phyloP scores from a whole-genome alignment of 2,329 filamentous ascomycete species.

The Coniochaeta sp. region DNA sequence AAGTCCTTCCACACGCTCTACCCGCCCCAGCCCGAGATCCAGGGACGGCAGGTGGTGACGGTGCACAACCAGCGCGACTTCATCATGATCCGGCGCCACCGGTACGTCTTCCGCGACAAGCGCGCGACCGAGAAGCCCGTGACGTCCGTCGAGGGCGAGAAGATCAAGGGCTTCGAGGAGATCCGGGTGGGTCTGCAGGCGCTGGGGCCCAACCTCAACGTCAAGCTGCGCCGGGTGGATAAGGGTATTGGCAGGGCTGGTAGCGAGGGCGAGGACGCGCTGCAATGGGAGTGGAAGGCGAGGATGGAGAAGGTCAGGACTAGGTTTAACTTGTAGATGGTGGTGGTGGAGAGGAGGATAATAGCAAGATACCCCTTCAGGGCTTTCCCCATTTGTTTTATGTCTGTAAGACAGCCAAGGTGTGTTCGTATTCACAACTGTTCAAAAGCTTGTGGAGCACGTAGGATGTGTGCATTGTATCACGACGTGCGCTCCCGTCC shows the following conservation, averaged over 20 bases:
- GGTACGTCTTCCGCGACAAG: slow-evolving; percentile 91
- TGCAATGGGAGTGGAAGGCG: slow-evolving; percentile 96
- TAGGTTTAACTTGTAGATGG: slow-evolving; percentile 73
- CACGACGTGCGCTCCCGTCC: neutral
- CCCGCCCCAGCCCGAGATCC: slow-evolving; percentile 74
- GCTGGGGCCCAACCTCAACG: slow-evolving; percentile 33
- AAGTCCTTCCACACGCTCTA: slow-evolving; percentile 76
- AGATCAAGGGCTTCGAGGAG: slow-evolving; percentile 76
- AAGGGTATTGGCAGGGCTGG: slow-evolving; percentile 71
- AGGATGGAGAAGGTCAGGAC: slow-evolving; percentile 92
- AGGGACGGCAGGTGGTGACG: slow-evolving; percentile 84
- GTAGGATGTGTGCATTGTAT: neutral
- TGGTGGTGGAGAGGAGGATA: slow-evolving; percentile 40
- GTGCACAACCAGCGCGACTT: slow-evolving; percentile 94
- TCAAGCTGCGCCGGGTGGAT: slow-evolving; percentile 87
- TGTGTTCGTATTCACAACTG: too few species aligned
- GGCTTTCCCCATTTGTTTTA: neutral
- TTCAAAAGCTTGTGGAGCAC: too few species aligned
- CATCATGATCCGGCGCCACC: slow-evolving; percentile 84
- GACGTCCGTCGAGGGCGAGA: slow-evolving; percentile 71
- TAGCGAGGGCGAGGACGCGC: slow-evolving; percentile 63
- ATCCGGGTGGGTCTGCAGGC: slow-evolving; percentile 81
- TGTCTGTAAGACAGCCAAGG: too few species aligned
- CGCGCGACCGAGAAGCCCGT: slow-evolving; percentile 80
- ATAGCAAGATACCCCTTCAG: neutral